Base-by-base conservation (phyloP, 768 basidiomycete species). In the Kwoniella bestiolae region DNA sequence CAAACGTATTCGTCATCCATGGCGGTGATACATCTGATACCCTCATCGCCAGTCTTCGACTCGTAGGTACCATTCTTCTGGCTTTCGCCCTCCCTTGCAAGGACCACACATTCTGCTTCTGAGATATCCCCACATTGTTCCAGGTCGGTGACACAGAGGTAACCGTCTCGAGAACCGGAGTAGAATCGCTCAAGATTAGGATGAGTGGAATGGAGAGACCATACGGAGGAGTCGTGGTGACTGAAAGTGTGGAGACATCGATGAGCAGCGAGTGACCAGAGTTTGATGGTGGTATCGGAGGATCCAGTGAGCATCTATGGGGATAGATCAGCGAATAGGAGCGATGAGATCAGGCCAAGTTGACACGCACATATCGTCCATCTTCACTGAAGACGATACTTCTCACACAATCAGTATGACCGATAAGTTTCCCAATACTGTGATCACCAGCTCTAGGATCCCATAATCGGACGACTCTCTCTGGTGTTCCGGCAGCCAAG, bases 321-420 rank as follows among this genome's bases (percentile, higher is more conserved):
- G 7, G 12, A 29, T 31, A 46, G 51, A 56, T 60, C 25, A 49
- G 47, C 21, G 29, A 2, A 16, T 32, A 3, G 9, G 23, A 31
- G 11, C 6, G 5, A 38, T 34, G 21, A 31, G 5, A 44, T 29
- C 44, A 5, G 59, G 11, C 16, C 26, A 12, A 34, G 60, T 41
- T 16, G 56, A 47, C 1, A 83, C 92, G 80, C 77, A 94, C 92
- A 80, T 92, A 93, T 87, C 87, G 86, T 25, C 91, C 88, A 79
- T 97, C 94, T 29, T 94, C 92, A 5, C 91, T 91, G 1, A 98
- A 85, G 23, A 94, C 80, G 47, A 97, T 90, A 3, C 92, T 87
- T 8, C 95, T 86, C 65, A 99, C 94, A 72, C 97, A 98, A 80
- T 99, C 96, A 0, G 95, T 95, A 79, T 99, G 95, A 0, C 95